Evolutionary conservation across 208 protist genomes (phyloP).

Genomic region (Naegleria gruberi): DNA sequence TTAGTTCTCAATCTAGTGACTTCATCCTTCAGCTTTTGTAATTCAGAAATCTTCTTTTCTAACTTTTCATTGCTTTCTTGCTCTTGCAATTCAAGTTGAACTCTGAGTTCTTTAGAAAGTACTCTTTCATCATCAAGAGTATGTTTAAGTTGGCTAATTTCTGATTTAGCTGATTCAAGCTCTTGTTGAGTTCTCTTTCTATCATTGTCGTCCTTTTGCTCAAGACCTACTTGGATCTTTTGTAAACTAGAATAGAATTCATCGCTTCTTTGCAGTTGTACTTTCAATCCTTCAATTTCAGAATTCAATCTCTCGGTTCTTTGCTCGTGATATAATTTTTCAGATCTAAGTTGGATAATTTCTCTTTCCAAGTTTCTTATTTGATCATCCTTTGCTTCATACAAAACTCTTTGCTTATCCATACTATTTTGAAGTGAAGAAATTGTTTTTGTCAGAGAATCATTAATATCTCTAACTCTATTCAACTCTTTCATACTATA

Average conservation of each 20-base stretch:
- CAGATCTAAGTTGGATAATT: not conserved
- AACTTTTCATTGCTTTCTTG: not conserved
- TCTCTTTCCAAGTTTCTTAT: not conserved
- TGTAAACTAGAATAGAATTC: not conserved
- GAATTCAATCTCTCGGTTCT: not conserved
- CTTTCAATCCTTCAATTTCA: not conserved
- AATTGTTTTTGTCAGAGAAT: not conserved
- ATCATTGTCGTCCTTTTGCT: not conserved
- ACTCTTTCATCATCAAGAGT: not conserved
- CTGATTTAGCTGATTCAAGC: not conserved
- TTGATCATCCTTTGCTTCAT: not conserved
- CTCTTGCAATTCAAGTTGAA: not conserved
- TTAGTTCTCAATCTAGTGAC: not conserved
- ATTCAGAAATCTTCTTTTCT: not conserved
- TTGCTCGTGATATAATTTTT: not conserved
- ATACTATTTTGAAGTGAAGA: not conserved
- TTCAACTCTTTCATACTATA: not conserved
- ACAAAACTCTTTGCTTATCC: not conserved
- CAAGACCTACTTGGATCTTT: not conserved
- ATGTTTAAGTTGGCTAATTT: not conserved
- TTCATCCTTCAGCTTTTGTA: not conserved
- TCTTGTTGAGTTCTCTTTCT: not conserved
- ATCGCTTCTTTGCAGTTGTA: not conserved
- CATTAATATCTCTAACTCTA: not conserved
- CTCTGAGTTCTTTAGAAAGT: not conserved